A percentile compares a stretch with the other conserved stretches of the same genome.
Evolutionary conservation across 2,329 filamentous ascomycete genomes (phyloP).

Genomic region (Colletotrichum limetticola): DNA sequence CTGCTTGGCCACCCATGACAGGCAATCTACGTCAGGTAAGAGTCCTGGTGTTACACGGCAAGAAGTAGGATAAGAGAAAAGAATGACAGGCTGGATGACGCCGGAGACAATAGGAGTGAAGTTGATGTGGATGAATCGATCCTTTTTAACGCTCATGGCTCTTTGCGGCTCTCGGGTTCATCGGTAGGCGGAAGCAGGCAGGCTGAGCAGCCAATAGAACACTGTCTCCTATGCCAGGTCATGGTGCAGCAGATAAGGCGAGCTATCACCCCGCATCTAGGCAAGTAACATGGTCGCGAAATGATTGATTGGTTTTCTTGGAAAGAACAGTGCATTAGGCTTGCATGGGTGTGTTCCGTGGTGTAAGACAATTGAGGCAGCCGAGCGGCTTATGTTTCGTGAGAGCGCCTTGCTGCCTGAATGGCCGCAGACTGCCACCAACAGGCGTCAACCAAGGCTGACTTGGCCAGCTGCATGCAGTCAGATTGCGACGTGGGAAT

Average conservation of each 20-base stretch:
- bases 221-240: neutral
- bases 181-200: neutral
- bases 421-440: neutral
- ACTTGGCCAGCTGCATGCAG: conserved; percentile 4
- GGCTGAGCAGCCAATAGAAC: neutral
- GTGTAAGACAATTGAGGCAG: conserved; percentile 23
- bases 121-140: neutral
- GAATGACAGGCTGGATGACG: neutral
- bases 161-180: conserved; percentile 8
- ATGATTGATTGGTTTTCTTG: conserved; percentile 11
- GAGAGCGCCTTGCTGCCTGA: conserved; percentile 23
- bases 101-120: neutral
- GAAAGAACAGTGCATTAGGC: neutral
- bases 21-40: neutral
- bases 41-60: neutral
- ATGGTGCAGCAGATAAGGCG: conserved; percentile 11
- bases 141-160: neutral
- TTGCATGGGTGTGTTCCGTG: conserved; percentile 10
- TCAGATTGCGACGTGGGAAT: neutral
- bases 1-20: conserved; percentile 15
- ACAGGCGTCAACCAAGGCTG: conserved; percentile 14
- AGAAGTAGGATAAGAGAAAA: neutral
- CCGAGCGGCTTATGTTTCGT: neutral
- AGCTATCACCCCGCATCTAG: conserved; percentile 7
- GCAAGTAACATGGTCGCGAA: neutral